Conservation (phyloP, 1,284 basidiomycete species). For the Boletellus dicymbophilus region DNA sequence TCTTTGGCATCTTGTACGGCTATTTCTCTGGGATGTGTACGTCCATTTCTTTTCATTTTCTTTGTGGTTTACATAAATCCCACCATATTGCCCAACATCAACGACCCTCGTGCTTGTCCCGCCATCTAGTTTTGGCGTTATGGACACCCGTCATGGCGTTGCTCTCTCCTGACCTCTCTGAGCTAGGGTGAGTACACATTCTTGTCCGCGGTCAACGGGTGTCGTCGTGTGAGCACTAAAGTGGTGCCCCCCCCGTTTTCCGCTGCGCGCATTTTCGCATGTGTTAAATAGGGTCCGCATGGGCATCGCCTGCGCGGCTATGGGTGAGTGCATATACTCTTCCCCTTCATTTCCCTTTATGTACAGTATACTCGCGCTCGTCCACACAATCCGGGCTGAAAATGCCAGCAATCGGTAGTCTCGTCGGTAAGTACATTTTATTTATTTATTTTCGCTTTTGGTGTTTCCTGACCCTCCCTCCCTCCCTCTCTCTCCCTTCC, state of each 20-base stretch:
- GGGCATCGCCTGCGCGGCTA: conserved; percentile 28
- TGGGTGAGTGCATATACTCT: conserved; percentile 26
- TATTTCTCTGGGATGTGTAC: conserved; percentile 42
- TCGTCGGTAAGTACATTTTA: too few relatives aligned
- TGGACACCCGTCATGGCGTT: conserved; percentile 27
- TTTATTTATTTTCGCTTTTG: too few relatives aligned
- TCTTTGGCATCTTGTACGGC: conserved; percentile 37
- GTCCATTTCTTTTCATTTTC: conserved; percentile 12
- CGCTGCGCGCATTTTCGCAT: too few relatives aligned
- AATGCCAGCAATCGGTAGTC: conserved; percentile 26
- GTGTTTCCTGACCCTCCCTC: background rate
- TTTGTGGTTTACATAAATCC: background rate
- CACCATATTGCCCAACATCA: conserved; percentile 10
- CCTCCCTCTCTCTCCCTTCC: too few relatives aligned
- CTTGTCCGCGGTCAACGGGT: too few relatives aligned
- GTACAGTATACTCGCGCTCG: background rate
- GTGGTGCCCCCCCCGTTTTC: too few relatives aligned
- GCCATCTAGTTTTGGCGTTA: conserved; percentile 19
- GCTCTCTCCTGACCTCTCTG: conserved; percentile 30
- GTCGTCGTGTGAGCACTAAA: too few relatives aligned
- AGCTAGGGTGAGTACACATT: conserved; percentile 24
- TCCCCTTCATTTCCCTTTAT: background rate
- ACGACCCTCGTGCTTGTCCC: too few relatives aligned
- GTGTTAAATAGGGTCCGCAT: conserved; percentile 30
- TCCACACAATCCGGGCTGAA: background rate